Evolutionary conservation across 1,139 yeast species (phyloP).

Genomic region (Hansenula lynferdii): DNA sequence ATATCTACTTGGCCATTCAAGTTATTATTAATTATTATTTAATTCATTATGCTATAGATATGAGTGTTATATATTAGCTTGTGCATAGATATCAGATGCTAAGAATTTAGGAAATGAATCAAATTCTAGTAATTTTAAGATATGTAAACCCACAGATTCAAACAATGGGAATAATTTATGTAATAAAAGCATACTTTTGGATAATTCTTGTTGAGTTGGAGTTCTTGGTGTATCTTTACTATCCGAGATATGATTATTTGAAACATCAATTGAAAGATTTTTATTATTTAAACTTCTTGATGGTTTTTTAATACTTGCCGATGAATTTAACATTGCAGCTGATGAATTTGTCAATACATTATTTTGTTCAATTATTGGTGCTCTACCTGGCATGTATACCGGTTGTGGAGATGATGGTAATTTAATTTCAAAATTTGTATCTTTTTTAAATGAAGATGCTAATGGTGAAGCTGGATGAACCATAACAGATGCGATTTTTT

Average conservation of each 20-base stretch:
- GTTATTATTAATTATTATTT: neutral
- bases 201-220: constrained; percentile 23
- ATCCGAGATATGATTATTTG: neutral
- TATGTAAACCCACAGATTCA: constrained; percentile 38
- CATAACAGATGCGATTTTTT: constrained; percentile 42
- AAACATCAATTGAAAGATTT: constrained; percentile 16
- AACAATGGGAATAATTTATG: constrained; percentile 35
- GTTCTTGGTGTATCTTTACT: constrained; percentile 10
- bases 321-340: neutral
- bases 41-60: neutral
- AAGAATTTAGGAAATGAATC: constrained; percentile 75
- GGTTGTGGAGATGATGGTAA: neutral
- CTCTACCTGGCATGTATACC: neutral
- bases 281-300: constrained; percentile 10
- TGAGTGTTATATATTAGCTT: constrained; percentile 12
- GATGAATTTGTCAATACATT: neutral
- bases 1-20: neutral
- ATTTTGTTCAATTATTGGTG: neutral
- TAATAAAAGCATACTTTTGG: constrained; percentile 29
- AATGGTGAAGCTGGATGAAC: constrained; percentile 31
- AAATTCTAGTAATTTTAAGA: constrained; percentile 58
- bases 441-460: constrained; percentile 10
- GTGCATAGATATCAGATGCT: constrained; percentile 33
- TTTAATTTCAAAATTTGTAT: neutral
- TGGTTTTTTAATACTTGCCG: neutral